Evolutionary conservation across 768 basidiomycete species (phyloP).

Genomic region (Pholiota molesta): DNA sequence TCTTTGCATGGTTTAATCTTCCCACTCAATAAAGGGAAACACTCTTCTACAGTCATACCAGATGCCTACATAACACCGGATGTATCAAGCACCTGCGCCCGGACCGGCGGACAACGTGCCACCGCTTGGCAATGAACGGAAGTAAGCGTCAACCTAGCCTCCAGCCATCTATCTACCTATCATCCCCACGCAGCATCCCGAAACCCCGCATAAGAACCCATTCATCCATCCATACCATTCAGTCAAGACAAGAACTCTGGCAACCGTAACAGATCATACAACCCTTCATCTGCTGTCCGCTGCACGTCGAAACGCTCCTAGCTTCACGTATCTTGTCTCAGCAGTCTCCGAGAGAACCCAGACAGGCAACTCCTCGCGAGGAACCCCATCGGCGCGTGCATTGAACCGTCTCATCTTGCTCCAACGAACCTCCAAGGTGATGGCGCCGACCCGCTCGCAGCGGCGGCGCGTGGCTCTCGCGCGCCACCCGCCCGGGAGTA

Average conservation of each 20-base stretch:
- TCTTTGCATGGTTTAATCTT: no score
- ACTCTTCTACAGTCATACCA: not conserved
- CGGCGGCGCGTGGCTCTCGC: not conserved
- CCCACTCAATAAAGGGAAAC: no score
- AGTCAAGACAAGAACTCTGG: not conserved
- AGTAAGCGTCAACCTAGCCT: not conserved
- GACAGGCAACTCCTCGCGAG: not conserved
- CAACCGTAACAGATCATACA: not conserved
- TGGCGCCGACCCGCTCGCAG: not conserved
- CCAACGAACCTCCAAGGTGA: not conserved
- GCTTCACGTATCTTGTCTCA: constrained; percentile 18
- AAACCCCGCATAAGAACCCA: not conserved
- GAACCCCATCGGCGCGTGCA: not conserved
- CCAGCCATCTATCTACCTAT: not conserved
- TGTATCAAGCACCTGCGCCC: not conserved
- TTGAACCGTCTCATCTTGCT: not conserved
- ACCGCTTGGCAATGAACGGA: not conserved
- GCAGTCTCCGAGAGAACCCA: not conserved
- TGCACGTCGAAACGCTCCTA: constrained; percentile 5
- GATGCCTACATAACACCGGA: not conserved
- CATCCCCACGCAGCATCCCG: not conserved
- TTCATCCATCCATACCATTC: not conserved
- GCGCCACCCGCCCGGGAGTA: constrained; percentile 3
- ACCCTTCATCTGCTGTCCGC: not conserved
- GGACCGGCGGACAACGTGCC: not conserved